Evolutionary conservation across 179 eudicot species (phyloP).

Genomic region (Amaranthus tricolor): DNA sequence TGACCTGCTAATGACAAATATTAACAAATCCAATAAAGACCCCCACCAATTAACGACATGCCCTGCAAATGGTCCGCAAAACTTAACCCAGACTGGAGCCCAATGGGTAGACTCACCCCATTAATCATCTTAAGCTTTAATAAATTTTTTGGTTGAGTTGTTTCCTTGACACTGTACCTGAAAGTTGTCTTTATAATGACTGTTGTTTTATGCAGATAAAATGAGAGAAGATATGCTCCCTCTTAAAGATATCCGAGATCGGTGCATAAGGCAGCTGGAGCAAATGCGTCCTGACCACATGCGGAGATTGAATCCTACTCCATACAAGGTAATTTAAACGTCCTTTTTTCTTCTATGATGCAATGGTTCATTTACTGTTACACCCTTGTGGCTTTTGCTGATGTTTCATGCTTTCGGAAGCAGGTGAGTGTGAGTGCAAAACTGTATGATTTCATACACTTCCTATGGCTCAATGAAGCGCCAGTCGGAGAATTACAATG

Average conservation of each 20-base stretch:
- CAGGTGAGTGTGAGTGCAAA: conserved; percentile 97
- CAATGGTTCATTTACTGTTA: not conserved
- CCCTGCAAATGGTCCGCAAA: too few relatives aligned
- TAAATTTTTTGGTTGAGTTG: too few relatives aligned
- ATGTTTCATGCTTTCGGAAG: not conserved
- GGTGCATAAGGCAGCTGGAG: conserved; percentile 74
- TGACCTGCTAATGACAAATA: too few relatives aligned
- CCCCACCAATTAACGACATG: too few relatives aligned
- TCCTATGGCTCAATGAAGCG: conserved; percentile 96
- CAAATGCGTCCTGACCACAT: conserved; percentile 96
- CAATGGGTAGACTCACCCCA: too few relatives aligned
- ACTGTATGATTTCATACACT: conserved; percentile 91
- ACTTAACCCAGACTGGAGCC: too few relatives aligned
- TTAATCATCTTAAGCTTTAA: too few relatives aligned
- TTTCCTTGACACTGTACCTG: too few relatives aligned
- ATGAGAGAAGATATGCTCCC: conserved; percentile 65
- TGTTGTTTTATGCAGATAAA: conserved; percentile 44
- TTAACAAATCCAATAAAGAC: too few relatives aligned
- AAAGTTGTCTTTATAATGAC: too few relatives aligned
- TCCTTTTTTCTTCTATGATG: conserved; percentile 1
- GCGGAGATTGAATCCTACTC: conserved; percentile 93
- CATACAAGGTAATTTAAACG: conserved; percentile 67
- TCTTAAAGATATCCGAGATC: conserved; percentile 62
- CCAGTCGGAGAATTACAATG: conserved; percentile 96
- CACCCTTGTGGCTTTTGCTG: not conserved